Base-by-base conservation (phyloP, 257 asterid species). In the Solanum bulbocastanum region DNA sequence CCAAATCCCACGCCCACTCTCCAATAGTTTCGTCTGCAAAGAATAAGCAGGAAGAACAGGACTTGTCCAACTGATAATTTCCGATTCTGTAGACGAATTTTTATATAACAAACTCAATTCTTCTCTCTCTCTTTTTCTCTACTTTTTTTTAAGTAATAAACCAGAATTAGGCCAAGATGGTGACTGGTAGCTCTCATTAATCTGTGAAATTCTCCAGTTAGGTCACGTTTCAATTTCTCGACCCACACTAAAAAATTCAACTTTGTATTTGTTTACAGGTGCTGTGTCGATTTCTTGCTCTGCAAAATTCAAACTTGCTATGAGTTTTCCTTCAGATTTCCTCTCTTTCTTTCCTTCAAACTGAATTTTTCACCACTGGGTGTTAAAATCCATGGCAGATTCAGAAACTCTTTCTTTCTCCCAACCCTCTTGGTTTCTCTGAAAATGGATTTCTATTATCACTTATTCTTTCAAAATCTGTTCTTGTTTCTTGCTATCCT, bases 151-250 rank as follows among this genome's bases (percentile, higher is more conserved):
- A 3, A 37, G 66, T 85, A 16, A 40, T n/a, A 62, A 66, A 37
- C 81, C 87, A 46, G 8, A 27, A 36, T 81, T 81, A 46, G 30
- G 85, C 84, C 39, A 46, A 81, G 30, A 49, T 46, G 66, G 82
- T 85, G 81, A 36, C 62, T 65, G 25, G 81, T 39, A 4, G 42
- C 39, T 20, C 78, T 46, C 68, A 4, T 81, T 10, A 46, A 44
- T 46, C 88, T 85, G 10, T 7, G 40, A 88, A 56, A 88, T 75
- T 73, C 90, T 90, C 93, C 91, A 83, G 89, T 94, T 95, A 88
- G 98, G 96, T 95, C 92, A 91, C 90, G 86, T 93, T 92, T 94
- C 98, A 65, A 88, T 89, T 36, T 39, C 73, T 86, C 90, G 39
- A 86, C 87, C 89, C 90, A 56, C 71, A 58, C 10, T 87, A 68